Conservation (phyloP, 1,139 yeast species). For the Blastobotrys petasosporus region DNA sequence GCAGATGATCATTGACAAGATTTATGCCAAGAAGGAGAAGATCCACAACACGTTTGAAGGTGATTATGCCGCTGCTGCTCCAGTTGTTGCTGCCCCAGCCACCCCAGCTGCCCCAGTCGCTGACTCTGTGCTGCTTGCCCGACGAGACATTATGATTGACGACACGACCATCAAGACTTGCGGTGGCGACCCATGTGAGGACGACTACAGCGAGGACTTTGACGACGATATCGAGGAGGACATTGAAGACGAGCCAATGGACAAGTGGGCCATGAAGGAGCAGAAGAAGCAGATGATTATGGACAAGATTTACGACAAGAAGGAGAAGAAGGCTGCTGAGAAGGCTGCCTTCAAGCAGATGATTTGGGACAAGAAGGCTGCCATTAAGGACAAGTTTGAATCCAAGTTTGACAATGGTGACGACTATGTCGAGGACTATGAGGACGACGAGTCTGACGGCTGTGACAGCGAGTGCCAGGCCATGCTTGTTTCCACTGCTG, state of each 20-base stretch:
- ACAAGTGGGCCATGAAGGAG: not conserved
- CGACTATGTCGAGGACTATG: no score
- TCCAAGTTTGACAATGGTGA: no score
- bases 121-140: no score
- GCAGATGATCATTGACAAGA: slow-evolving; percentile 1
- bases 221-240: not conserved
- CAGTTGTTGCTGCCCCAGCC: not conserved
- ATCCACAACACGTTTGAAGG: not conserved
- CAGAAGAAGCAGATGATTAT: not conserved
- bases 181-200: no score
- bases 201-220: not conserved
- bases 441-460: no score
- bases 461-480: no score
- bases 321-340: not conserved
- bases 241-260: not conserved
- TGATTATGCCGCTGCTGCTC: not conserved
- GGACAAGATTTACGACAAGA: not conserved
- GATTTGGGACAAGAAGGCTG: no score
- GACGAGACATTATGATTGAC: no score
- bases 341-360: not conserved
- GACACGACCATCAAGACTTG: no score
- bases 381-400: no score
- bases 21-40: slow-evolving; percentile 1
- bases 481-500: no score
- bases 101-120: not conserved